Conservation (phyloP, 2,329 filamentous ascomycete genomes). For the Cryphonectria naterciae region DNA sequence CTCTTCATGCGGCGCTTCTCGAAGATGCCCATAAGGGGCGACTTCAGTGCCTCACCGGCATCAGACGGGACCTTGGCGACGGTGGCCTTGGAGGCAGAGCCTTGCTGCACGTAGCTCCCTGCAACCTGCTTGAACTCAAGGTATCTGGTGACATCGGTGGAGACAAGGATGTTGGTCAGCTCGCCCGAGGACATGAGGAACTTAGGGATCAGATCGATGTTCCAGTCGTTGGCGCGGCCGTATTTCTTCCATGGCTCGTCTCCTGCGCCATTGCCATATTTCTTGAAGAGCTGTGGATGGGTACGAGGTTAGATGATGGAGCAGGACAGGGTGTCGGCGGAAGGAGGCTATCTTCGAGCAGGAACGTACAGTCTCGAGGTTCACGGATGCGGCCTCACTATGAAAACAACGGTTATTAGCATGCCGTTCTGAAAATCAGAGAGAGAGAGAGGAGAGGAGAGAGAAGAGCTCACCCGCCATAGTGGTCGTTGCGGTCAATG, state of each 20-base stretch:
- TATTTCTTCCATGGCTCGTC: slow-evolving; percentile 98
- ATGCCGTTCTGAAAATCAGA: slow-evolving; percentile 8
- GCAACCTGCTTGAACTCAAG: slow-evolving; percentile 94
- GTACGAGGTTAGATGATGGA: slow-evolving; percentile 17
- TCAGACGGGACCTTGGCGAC: slow-evolving; percentile 97
- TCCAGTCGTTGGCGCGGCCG: slow-evolving; percentile 96
- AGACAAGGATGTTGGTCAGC: slow-evolving; percentile 97
- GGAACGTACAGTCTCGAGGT: slow-evolving; percentile 82
- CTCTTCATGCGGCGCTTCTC: slow-evolving; percentile 97
- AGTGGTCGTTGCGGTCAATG: slow-evolving; percentile 98
- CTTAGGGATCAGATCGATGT: slow-evolving; percentile 98
- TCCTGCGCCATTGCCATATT: slow-evolving; percentile 79
- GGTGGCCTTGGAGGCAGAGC: slow-evolving; percentile 78
- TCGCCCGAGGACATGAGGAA: slow-evolving; percentile 98
- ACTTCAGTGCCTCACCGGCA: slow-evolving; percentile 85
- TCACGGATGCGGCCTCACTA: slow-evolving; percentile 93
- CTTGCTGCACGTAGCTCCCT: slow-evolving; percentile 95
- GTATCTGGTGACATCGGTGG: slow-evolving; percentile 87
- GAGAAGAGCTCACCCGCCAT: slow-evolving; percentile 77
- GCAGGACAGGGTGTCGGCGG: slow-evolving; percentile 19
- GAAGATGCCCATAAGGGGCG: slow-evolving; percentile 94
- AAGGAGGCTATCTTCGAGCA: slow-evolving; percentile 22
- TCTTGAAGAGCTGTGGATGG: slow-evolving; percentile 81
- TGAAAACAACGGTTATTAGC: slow-evolving; percentile 25
- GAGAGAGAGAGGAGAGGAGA: slow-evolving; percentile 29